Base-by-base conservation (phyloP, 2,329 filamentous ascomycete species). In the Botrytis aclada region DNA sequence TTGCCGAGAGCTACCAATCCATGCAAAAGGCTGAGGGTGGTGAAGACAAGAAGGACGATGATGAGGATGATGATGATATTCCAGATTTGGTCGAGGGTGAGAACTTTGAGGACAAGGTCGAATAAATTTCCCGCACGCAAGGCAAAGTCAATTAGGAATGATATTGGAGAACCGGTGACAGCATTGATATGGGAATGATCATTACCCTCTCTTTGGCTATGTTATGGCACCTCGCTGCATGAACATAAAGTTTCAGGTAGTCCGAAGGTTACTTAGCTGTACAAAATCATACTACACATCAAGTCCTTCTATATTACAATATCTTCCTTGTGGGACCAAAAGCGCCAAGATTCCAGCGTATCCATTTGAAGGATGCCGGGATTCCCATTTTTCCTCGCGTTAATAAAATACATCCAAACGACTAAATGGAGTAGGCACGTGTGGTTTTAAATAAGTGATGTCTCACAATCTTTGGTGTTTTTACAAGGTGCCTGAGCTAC, bases 1-100 rank as follows among this genome's bases (percentile, higher is more conserved):
- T 99, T 77, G 96, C 96, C 80, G 96, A 99, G 90, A 97, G 93
- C 89, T 99, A 99, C 90, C 96, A 99, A 91, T 96, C 90, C 87
- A 90, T 98, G 90, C 95, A 98, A 87, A 97, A 97, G 92, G 92
- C 90, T 82, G 93, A 93, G 84, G 93, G 87, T 74, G 89, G 92
- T 82, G 91, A 88, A 71, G 91, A 90, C 78, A 93, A 90, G 81
- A 91, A 92, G 84, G 89, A 91, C 80, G 70, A 72, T 22, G 89
- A 91, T 73, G 89, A 91, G 71, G 87, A 91, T 73, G 93, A 96
- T 76, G 94, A 97, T 80, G 96, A 98, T 84, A 99, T 99, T 84
- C 96, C 96, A 80, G 95, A 98, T 80, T 88, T 99, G 78, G 95
- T 99, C 76, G 94, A 94, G 82, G 96, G 96, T 81, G 94, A 97